Base-by-base conservation (phyloP, 225 moss, liverwort and hornwort genomes). In the Neckera pumila region DNA sequence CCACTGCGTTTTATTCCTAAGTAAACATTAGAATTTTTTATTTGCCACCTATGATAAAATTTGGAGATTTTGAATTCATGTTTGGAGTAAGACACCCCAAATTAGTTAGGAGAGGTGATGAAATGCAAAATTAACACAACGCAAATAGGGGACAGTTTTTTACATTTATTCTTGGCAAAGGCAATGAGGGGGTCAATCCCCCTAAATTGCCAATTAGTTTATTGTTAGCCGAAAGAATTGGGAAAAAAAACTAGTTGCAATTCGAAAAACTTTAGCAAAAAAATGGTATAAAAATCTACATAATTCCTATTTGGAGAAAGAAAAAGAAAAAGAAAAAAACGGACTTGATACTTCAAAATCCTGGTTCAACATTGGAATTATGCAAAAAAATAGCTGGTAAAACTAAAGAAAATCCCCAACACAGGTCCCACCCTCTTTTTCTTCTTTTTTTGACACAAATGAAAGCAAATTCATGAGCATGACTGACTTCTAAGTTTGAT, bases 231-330 rank as follows among this genome's bases (percentile, higher is more conserved):
- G 0, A 4, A 21, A 1, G 38, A 38, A n/a, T 38, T 40, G 14
- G 70, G 3, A 3, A 14, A 14, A 40, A 2, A 14, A 7, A 1
- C 1, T 0, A 3, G 0, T 40, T 14, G 6, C 8, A 70, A 70
- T 25, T 25, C 14, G 2, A 14, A 70, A 49, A 40, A 25, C 0
- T 14, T 14, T 0, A 2, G 2, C 9, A 40, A 40, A 40, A 38
- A 7, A 6, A 66, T 6, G 6, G 3, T 23, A 2, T 23, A 40
- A 66, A 40, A 4, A 40, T 70, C 6, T 70, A 8, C 14, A 2
- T 25, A 40, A 70, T 8, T 12, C 40, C 8, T 14, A 14, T 25
- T 25, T 25, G 2, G 1, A 14, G 1, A 14, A 14, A 70, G 23
- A 70, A 13, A 8, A 14, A 8, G 4, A n/a, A n/a, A n/a, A n/a